Evolutionary conservation across 192 early-diverging fungal species (phyloP).

Genomic region (Backusella westeae): DNA sequence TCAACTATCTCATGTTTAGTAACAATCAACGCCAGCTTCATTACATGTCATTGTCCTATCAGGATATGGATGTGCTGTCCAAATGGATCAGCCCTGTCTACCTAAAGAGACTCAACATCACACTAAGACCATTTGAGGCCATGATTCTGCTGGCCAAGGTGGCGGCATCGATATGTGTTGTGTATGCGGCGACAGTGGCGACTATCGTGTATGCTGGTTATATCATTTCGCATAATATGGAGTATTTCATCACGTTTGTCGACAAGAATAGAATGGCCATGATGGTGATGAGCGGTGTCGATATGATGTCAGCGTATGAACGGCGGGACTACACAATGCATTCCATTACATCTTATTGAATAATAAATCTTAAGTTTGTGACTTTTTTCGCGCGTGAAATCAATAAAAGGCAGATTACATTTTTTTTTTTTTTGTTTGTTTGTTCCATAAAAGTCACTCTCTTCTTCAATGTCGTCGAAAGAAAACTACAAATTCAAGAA

Average conservation of each 20-base stretch:
- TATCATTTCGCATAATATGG: constrained; percentile 13
- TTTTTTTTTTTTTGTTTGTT: background rate
- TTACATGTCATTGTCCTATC: constrained; percentile 31
- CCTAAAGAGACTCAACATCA: constrained; percentile 37
- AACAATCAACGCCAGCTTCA: constrained; percentile 40
- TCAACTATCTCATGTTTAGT: constrained; percentile 43
- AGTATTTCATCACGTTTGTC: background rate
- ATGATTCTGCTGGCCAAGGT: constrained; percentile 24
- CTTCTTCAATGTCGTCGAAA: background rate
- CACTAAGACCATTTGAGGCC: constrained; percentile 27
- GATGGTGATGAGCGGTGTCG: background rate
- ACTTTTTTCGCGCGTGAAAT: background rate
- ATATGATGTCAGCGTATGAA: background rate
- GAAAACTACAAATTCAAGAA: background rate
- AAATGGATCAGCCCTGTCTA: constrained; percentile 39
- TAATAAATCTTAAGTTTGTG: background rate
- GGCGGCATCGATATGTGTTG: background rate
- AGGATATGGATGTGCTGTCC: constrained; percentile 43
- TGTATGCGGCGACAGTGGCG: constrained; percentile 22
- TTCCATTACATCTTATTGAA: background rate
- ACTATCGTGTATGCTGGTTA: constrained; percentile 10
- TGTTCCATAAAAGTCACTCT: too few relatives aligned
- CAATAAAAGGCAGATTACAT: too few relatives aligned
- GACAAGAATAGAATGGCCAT: background rate
- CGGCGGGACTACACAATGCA: background rate